Conservation (phyloP, 78 protist genomes). For the Dictyostelium discoideum region dicty_2.7 NC_007091.3:86501-87000, state of each 20-base stretch:
- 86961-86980: neutral
- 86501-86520: neutral
- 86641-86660: neutral
- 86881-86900: neutral
- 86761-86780: neutral
- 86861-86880: no score
- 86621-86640: neutral
- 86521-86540: neutral
- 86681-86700: neutral
- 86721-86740: neutral
- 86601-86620: constrained; percentile 11
- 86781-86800: neutral
- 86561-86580: neutral
- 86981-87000: neutral
- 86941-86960: neutral
- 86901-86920: neutral
- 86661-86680: neutral
- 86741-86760: neutral
- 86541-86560: neutral
- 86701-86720: neutral
- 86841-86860: neutral
- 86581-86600: neutral
- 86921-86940: neutral
- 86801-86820: neutral
- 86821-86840: neutral